These are phyloP conservation scores for Phragmites australis DNA, from an alignment of 176 grass and related monocot species.

Conservation along the genomic window DNA sequence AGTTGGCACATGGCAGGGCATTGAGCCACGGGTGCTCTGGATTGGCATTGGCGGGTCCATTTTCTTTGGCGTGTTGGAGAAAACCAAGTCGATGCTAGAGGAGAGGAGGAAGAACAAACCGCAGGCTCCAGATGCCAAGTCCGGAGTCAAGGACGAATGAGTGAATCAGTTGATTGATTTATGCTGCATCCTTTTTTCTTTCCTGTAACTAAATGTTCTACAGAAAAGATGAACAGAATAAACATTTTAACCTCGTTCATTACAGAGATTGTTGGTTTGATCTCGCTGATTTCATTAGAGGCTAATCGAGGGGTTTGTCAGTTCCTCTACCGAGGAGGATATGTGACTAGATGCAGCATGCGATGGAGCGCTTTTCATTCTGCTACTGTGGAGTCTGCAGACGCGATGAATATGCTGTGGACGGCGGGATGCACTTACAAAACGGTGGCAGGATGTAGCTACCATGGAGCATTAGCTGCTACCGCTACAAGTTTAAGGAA, in stretches of 20 bases:
- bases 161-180: not conserved
- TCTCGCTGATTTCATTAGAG: not conserved
- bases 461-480: too few relatives aligned
- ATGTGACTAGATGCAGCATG: not conserved
- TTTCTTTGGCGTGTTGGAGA: conserved; percentile 89
- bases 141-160: conserved; percentile 22
- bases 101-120: conserved; percentile 37
- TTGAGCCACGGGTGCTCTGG: conserved; percentile 84
- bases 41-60: conserved; percentile 92
- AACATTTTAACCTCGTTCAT: not conserved
- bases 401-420: too few relatives aligned
- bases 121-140: not conserved
- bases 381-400: too few relatives aligned
- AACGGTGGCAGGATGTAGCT: too few relatives aligned
- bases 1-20: conserved; percentile 46
- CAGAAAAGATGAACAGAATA: conserved; percentile 1
- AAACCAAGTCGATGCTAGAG: conserved; percentile 60
- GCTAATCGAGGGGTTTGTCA: too few relatives aligned
- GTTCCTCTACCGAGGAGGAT: too few relatives aligned
- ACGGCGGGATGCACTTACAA: too few relatives aligned
- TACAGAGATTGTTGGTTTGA: too few relatives aligned
- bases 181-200: not conserved
- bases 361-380: too few relatives aligned
- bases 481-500: too few relatives aligned
- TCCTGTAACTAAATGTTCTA: not conserved